Base-by-base conservation (phyloP, 2,329 filamentous ascomycete species). In the Stachybotrys echinatus region DNA sequence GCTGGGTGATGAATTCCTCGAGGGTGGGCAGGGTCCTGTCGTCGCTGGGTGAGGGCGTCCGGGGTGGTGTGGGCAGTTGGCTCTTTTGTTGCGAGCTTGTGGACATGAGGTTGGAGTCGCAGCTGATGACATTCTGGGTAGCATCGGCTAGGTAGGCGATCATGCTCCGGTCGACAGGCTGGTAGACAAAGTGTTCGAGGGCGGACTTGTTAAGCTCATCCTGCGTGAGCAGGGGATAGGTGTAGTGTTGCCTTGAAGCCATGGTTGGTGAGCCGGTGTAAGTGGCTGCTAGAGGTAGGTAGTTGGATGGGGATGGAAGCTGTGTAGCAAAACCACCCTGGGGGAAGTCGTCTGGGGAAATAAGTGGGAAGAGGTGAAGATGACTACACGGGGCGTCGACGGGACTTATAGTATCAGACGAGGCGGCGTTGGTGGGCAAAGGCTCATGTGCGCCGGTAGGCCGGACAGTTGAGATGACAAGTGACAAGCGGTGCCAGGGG, bases 1-100 rank as follows among this genome's bases (percentile, higher is more conserved):
- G 80, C 55, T 91, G 90, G 47, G 83, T 86, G 73, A 99, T 97
- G 77, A 97, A 99, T 51, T 85, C 81, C 69, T 96, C 89, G 34
- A 97, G 75, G 0, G 88, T 85, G 3, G 94, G 94, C 27, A 99
- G 76, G 49, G 72, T 66, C 53, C 70, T 73, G 58, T 81, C 76
- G 49, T 74, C 73, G 52, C 64, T 71, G 47, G 66, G 68, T 14
- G 76, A 68, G 53, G 70, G 76, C 44, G 75, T 75, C 60, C 70
- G 65, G 12, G 80, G 76, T 20, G 80, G 79, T 18, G 80, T 75
- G 42, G 74, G 72, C 48, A 75, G 70, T 12, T 64, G 66, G 51
- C 65, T 63, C 44, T 59, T 54, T 43, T 61, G 59, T 42, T 59
- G 52, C 42, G 73, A 60, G 59, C 68, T 64, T 52, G 72, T 63